These are phyloP conservation scores for Neostapfia colusana DNA, from an alignment of 176 grass and related monocot genomes.

Conservation along the genomic window DNA sequence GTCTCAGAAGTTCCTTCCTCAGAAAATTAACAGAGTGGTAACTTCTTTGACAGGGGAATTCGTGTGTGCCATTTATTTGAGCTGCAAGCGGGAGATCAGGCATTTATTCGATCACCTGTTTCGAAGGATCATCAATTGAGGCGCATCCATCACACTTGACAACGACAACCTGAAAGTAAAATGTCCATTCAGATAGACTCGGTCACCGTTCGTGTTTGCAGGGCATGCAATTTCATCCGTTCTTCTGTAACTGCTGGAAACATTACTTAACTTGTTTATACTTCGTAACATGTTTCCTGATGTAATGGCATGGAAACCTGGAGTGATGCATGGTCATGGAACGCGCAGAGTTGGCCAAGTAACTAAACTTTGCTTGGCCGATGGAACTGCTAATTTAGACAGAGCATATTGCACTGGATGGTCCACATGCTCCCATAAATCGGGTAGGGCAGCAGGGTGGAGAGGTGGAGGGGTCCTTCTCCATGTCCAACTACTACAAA, in stretches of 20 bases:
- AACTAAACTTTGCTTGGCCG: not conserved
- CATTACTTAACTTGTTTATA: not conserved
- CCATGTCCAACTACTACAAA: conserved; percentile 29
- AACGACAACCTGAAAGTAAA: conserved; percentile 26
- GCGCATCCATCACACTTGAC: conserved; percentile 2
- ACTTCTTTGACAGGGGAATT: not conserved
- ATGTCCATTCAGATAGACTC: conserved; percentile 1
- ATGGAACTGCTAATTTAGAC: conserved; percentile 18
- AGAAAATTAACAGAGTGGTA: not conserved
- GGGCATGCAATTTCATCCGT: not conserved
- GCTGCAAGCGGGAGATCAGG: conserved; percentile 6
- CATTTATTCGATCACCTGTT: conserved; percentile 4
- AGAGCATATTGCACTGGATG: conserved; percentile 23
- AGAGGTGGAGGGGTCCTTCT: conserved; percentile 15
- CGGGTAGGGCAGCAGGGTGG: not conserved
- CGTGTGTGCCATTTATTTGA: not conserved
- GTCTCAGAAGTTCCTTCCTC: not conserved
- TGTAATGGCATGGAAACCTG: not conserved
- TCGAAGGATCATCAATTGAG: not conserved
- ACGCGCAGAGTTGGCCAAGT: not conserved
- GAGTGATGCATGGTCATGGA: not conserved
- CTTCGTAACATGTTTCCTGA: not conserved
- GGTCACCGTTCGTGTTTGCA: not conserved
- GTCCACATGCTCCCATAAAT: conserved; percentile 39
- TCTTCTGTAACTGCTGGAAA: not conserved